Conservation (phyloP, 2,329 filamentous ascomycete species). For the Seiridium unicorne region DNA sequence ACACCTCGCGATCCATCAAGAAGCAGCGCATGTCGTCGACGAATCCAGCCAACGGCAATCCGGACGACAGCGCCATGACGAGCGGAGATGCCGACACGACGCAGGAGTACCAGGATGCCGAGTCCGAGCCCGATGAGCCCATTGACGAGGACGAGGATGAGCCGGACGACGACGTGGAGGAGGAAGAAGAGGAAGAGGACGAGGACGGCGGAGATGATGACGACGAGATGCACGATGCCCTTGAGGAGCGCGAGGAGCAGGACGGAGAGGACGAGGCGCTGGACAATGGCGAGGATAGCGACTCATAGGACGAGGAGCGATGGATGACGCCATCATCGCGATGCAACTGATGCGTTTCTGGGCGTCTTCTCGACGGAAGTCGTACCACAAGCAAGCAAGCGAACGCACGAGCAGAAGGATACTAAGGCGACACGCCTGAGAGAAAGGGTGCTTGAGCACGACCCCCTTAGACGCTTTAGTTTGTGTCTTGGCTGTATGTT, state of each 20-base stretch:
- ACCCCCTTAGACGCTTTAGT: not conserved
- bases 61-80: constrained; percentile 43
- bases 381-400: not conserved
- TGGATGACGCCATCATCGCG: not conserved
- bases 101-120: constrained; percentile 33
- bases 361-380: not conserved
- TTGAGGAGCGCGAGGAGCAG: constrained; percentile 30
- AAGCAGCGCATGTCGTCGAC: constrained; percentile 30
- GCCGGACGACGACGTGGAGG: constrained; percentile 52
- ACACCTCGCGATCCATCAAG: constrained; percentile 29
- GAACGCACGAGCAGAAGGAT: no score
- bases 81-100: constrained; percentile 37
- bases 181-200: constrained; percentile 40
- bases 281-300: constrained; percentile 59
- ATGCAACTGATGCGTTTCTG: not conserved
- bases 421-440: not conserved
- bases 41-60: constrained; percentile 25
- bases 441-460: not conserved
- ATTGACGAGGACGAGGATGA: constrained; percentile 52
- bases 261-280: constrained; percentile 58
- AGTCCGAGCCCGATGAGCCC: constrained; percentile 41
- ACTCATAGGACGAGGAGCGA: constrained; percentile 29
- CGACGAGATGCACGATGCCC: constrained; percentile 37
- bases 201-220: constrained; percentile 42
- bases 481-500: no score